Evolutionary conservation across 2,329 filamentous ascomycete species (phyloP), one percentile per base, ranked within the genome.

Genomic region (Aphanocladium album): DNA sequence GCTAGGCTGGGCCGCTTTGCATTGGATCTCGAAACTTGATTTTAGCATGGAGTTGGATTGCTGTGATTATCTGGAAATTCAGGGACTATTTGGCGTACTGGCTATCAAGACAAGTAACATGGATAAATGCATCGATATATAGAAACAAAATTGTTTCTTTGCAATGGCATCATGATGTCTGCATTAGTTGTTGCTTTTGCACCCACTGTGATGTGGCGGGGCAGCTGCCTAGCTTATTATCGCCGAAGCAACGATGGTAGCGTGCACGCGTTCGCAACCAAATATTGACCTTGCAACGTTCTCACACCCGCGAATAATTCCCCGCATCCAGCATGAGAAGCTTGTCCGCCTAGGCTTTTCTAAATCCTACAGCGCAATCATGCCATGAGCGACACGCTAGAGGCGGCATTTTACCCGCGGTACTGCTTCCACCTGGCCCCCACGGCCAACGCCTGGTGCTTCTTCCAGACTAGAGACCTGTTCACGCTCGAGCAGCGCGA

Each of bases 351-450:
- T 23, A 5, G 8, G 23, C n/a, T n/a, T n/a, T 33, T 14, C 47
- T 12, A 6, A 12, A 6, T 16, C 21, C 17, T 39, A 45, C 60
- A 60, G 52, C 61, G 66, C 64, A 65, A 71, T 63, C 71, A 79
- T 82, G 79, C 76, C 77, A 85, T 85, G 82, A 81, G 73, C 69
- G 73, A 73, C 68, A 67, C 67, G 47, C 61, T 65, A 47, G 62
- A 68, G 61, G 67, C 72, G 63, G 65, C 64, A 59, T 73, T 83
- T 65, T 89, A 88, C 66, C 84, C 83, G 9, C 80, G 82, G 61
- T 87, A 86, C 71, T 87, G 85, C 70, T 87, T 88, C 69, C 75
- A 81, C 62, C 77, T 86, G 33, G 85, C 86, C 17, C 84, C 83
- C 4, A 88, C 85, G 30, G 78, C 83, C 67, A 80, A 80, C 62